These are phyloP conservation scores for Aureobasidium pullulans DNA, from an alignment of 2,329 filamentous ascomycete species.

Conservation along the genomic window DNA sequence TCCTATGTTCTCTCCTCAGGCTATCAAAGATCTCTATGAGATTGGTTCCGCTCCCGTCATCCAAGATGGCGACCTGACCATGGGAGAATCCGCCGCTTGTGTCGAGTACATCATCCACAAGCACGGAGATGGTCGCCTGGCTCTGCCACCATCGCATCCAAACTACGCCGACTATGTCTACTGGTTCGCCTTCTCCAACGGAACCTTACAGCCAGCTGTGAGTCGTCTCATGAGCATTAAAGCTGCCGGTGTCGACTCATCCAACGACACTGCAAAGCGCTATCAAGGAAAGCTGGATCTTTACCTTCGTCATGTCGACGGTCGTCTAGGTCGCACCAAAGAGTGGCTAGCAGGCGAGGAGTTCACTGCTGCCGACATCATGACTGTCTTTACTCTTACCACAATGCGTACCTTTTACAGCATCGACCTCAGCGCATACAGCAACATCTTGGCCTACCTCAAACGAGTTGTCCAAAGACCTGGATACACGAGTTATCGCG, in stretches of 20 bases:
- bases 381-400: constrained; percentile 54
- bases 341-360: constrained; percentile 53
- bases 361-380: constrained; percentile 60
- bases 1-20: constrained; percentile 32
- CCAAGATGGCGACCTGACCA: constrained; percentile 44
- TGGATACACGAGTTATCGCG: constrained; percentile 25
- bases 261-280: constrained; percentile 26
- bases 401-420: constrained; percentile 51
- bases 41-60: constrained; percentile 54
- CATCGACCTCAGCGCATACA: constrained; percentile 19
- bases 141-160: constrained; percentile 37
- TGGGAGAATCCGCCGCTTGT: constrained; percentile 55
- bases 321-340: constrained; percentile 37
- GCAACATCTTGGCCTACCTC: constrained; percentile 25
- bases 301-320: constrained; percentile 42
- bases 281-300: constrained; percentile 29
- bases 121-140: constrained; percentile 45
- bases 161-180: constrained; percentile 56
- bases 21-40: constrained; percentile 30
- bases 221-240: constrained; percentile 13
- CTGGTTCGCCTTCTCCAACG: constrained; percentile 54
- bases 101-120: constrained; percentile 55
- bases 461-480: constrained; percentile 21
- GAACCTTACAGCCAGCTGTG: constrained; percentile 33
- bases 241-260: constrained; percentile 21